Evolutionary conservation across 768 basidiomycete species (phyloP).

Genomic region (Arthromyces matolae): DNA sequence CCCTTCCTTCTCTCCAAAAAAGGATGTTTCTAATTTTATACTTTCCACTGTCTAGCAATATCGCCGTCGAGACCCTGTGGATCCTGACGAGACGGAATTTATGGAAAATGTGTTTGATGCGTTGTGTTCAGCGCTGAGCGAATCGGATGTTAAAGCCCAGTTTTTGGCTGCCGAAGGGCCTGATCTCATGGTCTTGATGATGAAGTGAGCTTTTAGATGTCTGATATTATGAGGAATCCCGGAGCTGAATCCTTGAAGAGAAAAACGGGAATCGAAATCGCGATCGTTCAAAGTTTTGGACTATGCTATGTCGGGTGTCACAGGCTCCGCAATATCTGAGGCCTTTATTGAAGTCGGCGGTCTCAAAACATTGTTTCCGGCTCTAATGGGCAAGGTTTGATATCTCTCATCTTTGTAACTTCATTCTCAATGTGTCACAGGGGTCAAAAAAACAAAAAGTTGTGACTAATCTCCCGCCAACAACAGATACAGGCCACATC

Average conservation of each 20-base stretch:
- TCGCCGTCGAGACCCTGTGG: constrained; percentile 76
- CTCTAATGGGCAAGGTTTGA: constrained; percentile 89
- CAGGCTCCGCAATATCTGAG: constrained; percentile 69
- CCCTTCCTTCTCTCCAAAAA: background rate
- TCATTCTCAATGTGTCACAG: constrained; percentile 25
- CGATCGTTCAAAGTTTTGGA: constrained; percentile 89
- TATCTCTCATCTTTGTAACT: background rate
- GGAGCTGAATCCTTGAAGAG: constrained; percentile 40
- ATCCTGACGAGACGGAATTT: constrained; percentile 91
- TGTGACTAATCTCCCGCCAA: constrained; percentile 42
- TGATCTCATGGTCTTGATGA: constrained; percentile 97
- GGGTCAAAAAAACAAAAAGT: constrained; percentile 63
- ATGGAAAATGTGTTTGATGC: constrained; percentile 97
- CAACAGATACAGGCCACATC: constrained; percentile 84
- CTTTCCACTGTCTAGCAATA: constrained; percentile 60
- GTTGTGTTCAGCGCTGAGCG: constrained; percentile 80
- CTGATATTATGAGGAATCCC: constrained; percentile 8
- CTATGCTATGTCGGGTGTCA: constrained; percentile 79
- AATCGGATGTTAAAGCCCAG: constrained; percentile 70
- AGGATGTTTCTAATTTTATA: background rate
- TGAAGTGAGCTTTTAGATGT: constrained; percentile 66
- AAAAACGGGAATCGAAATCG: constrained; percentile 76
- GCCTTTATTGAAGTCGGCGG: constrained; percentile 86
- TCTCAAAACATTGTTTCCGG: constrained; percentile 84
- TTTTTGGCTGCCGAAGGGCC: constrained; percentile 92